Evolutionary conservation across 2,329 filamentous ascomycete genomes (phyloP), one percentile per base, ranked within the genome.

Genomic region (Boeremia exigua): DNA sequence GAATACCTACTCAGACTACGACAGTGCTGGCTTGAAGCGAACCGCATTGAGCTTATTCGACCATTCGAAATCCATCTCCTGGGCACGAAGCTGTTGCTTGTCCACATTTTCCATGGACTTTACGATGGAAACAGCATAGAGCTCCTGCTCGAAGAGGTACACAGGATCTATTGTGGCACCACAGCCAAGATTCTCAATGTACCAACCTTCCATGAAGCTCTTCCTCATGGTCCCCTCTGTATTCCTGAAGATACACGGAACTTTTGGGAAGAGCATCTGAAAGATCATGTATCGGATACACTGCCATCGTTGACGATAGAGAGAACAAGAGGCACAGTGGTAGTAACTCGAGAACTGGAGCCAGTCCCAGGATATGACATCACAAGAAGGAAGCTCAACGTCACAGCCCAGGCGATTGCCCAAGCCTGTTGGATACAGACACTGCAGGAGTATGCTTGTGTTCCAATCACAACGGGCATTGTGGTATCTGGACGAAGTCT

Each of bases 61-160:
- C 88, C 88, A 0, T 70, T 89, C 4, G 79, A 86, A 48, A 59
- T 86, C 2, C 68, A 82, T 1, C 50, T 82, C 0, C 56, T 85
- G 6, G 65, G 61, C 25, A 68, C 60, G 12, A 67, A 66, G 6
- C 59, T 80, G 0, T 74, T 96, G 29, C 75, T 81, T 2, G 66
- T 96, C 2, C 83, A 89, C 40, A 87, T 96, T 0, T 96, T 96
- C 75, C 93, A 97, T 70, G 92, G 85, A 0, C 74, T 96, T 0
- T 97, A 97, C 65, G 93, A 97, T 73, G 93, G 92, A 1, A 88
- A 84, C 61, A 94, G 92, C 58, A 82, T 96, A 34, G 81, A 83
- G 1, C 72, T 91, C 23, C 81, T 96, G 34, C 80, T 96, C 17
- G 71, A 83, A 3, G 75, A 81, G 17, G 79, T 96, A 2, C 75